Percentiles rank a stretch among this genome's conserved stretches.
These are phyloP conservation scores for Gynostemma pentaphyllum DNA, from an alignment of 306 rosid species.

Conservation along the genomic window DNA sequence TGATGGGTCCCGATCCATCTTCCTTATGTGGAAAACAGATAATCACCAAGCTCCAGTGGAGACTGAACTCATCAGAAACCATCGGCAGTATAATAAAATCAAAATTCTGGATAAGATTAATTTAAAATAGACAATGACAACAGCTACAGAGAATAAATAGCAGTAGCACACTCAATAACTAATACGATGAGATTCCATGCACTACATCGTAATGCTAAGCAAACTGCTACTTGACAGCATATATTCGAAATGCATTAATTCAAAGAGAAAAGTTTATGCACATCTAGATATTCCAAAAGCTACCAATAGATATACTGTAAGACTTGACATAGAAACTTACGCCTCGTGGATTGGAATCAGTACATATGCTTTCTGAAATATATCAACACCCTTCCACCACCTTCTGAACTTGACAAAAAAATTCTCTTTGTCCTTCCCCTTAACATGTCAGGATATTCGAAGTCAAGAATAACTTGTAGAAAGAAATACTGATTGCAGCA, in stretches of 20 bases:
- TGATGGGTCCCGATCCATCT: slow-evolving; percentile 72
- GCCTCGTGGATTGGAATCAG: slow-evolving; percentile 80
- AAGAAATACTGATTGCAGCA: background rate
- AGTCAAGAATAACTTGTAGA: slow-evolving; percentile 9
- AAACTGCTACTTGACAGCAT: background rate
- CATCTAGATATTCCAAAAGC: background rate
- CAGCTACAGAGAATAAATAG: background rate
- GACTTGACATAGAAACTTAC: slow-evolving; percentile 32
- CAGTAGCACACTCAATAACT: background rate
- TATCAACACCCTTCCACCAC: slow-evolving; percentile 96
- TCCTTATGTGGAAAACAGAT: slow-evolving; percentile 77
- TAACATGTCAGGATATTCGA: slow-evolving; percentile 23
- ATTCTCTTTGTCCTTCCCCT: slow-evolving; percentile 43
- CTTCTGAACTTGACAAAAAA: slow-evolving; percentile 73
- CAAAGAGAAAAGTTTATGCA: background rate
- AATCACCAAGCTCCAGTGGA: slow-evolving; percentile 94
- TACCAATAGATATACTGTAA: no score
- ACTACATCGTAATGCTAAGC: background rate
- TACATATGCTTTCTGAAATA: slow-evolving; percentile 81
- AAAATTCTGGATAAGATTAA: background rate
- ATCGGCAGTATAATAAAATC: slow-evolving; percentile 3
- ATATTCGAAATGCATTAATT: background rate
- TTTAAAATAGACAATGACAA: background rate
- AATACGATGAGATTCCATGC: background rate
- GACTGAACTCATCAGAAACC: slow-evolving; percentile 36